Percentiles rank a stretch among this genome's conserved stretches.
These are phyloP conservation scores for Diaporthe australafricana DNA, from an alignment of 2,329 filamentous ascomycete genomes.

Conservation along the genomic window DNA sequence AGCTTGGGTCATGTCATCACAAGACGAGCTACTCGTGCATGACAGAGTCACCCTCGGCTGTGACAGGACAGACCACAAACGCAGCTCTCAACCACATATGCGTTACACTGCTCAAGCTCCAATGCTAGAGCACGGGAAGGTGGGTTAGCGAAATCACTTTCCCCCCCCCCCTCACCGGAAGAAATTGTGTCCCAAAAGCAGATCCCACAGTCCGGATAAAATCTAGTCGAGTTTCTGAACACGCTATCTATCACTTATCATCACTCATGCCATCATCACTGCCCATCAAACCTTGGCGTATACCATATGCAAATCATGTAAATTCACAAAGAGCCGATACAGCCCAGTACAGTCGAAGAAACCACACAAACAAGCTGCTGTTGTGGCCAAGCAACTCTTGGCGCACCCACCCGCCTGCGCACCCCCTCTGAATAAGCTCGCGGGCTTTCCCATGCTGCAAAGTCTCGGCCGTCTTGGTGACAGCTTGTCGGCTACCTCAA, in stretches of 20 bases:
- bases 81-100: background rate
- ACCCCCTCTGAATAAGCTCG: constrained; percentile 23
- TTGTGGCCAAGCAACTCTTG: constrained; percentile 17
- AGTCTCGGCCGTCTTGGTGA: constrained; percentile 26
- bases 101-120: constrained; percentile 23
- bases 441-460: constrained; percentile 14
- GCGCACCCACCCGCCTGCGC: constrained; percentile 21
- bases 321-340: background rate
- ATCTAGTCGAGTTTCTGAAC: background rate
- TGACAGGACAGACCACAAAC: background rate
- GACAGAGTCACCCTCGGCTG: background rate
- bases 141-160: background rate
- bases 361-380: background rate
- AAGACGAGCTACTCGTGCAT: constrained; percentile 12
- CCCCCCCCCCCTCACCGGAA: background rate
- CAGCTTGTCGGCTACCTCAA: background rate
- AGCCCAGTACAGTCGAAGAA: background rate
- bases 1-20: constrained; percentile 1
- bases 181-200: background rate
- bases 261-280: background rate
- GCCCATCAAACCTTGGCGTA: background rate
- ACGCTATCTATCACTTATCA: background rate
- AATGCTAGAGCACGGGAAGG: background rate
- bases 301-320: background rate
- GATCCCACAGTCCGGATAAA: background rate